Evolutionary conservation across 257 asterid species (phyloP).

Genomic region (Primulina eburnea): DNA sequence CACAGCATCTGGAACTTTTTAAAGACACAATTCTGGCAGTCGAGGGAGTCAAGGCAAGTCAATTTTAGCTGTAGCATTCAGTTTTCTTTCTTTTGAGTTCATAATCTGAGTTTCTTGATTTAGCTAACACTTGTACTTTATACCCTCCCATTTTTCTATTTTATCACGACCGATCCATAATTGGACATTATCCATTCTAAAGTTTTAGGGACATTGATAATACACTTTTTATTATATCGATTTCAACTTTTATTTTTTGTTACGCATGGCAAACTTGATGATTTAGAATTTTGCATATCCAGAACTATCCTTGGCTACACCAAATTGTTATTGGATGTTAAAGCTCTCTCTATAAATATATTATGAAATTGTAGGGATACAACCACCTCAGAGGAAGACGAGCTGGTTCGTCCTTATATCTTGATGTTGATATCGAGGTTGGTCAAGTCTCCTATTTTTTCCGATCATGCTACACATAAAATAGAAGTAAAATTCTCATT

Average conservation of each 20-base stretch:
- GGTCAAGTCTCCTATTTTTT: slow-evolving; percentile 17
- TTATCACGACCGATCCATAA: neutral
- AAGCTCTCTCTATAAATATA: neutral
- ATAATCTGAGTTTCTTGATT: neutral
- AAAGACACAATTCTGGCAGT: slow-evolving; percentile 67
- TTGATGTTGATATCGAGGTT: slow-evolving; percentile 90
- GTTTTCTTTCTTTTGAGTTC: slow-evolving; percentile 7
- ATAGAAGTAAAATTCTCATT: neutral
- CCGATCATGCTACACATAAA: slow-evolving; percentile 2
- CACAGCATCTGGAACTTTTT: slow-evolving; percentile 66
- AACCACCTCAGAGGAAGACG: slow-evolving; percentile 87
- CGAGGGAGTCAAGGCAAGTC: slow-evolving; percentile 90
- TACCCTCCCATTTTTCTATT: neutral
- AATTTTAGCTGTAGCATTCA: slow-evolving; percentile 13
- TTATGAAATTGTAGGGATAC: slow-evolving; percentile 56
- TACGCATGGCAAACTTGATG: neutral
- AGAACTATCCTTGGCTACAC: neutral
- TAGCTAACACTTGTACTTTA: neutral
- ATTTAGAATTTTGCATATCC: neutral
- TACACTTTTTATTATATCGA: neutral
- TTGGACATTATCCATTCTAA: neutral
- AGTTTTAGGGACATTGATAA: neutral
- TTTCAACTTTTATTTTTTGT: no score
- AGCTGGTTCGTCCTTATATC: slow-evolving; percentile 89
- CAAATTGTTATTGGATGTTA: neutral